Percentiles rank a stretch among this genome's conserved stretches.
These are phyloP conservation scores for Fusarium dlaminii DNA, from an alignment of 2,329 filamentous ascomycete species.

Conservation along the genomic window DNA sequence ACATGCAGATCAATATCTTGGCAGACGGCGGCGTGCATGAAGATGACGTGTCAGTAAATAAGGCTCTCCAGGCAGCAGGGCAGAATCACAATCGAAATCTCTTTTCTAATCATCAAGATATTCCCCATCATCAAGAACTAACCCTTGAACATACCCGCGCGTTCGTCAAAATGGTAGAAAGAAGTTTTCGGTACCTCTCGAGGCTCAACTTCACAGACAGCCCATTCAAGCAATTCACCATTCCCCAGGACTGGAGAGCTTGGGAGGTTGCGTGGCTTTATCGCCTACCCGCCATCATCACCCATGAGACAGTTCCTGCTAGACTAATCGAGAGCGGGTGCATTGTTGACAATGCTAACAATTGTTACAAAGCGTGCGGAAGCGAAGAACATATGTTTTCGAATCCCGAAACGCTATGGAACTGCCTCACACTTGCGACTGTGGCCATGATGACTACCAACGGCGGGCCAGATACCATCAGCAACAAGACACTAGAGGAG, in stretches of 20 bases:
- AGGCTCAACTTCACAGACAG: not conserved
- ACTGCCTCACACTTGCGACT: slow-evolving; percentile 6
- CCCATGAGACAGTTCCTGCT: not conserved
- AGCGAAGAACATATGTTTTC: not conserved
- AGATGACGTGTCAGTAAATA: not conserved
- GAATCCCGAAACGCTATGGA: slow-evolving; percentile 10
- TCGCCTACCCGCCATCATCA: not conserved
- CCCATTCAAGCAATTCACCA: not conserved
- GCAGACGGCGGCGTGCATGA: not conserved
- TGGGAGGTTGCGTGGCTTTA: slow-evolving; percentile 1
- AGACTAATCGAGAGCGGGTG: not conserved
- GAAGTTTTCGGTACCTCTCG: not conserved
- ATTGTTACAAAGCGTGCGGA: not conserved
- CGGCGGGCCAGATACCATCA: not conserved
- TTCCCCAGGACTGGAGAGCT: not conserved
- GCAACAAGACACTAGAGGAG: accelerated
- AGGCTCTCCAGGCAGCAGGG: not conserved
- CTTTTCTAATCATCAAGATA: accelerated
- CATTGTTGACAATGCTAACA: accelerated
- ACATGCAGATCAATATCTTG: not conserved
- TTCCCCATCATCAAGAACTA: not conserved
- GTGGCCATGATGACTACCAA: not conserved
- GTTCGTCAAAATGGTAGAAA: not conserved
- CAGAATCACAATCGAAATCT: accelerated
- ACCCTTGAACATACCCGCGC: accelerated